Evolutionary conservation across 1,284 basidiomycete genomes (phyloP).

Genomic region (Ceratorhiza oryzae-sativae): DNA sequence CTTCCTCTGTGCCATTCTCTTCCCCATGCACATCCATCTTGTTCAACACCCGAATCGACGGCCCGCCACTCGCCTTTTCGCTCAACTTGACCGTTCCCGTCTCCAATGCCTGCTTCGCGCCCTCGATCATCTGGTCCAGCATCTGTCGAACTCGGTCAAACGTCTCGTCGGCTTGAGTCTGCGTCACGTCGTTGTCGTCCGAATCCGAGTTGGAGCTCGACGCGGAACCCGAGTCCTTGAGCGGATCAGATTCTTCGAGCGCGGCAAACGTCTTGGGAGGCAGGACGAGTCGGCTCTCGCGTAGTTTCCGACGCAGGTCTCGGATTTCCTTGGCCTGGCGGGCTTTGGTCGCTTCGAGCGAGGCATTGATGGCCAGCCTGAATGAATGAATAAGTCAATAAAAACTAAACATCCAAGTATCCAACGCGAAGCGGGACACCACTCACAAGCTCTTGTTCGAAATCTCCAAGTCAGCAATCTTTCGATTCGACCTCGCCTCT

Average conservation of each 20-base stretch:
- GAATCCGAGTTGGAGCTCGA: constrained; percentile 35
- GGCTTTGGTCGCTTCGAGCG: constrained; percentile 74
- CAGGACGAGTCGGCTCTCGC: constrained; percentile 76
- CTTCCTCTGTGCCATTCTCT: not conserved
- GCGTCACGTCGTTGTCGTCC: constrained; percentile 30
- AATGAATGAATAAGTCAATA: no score
- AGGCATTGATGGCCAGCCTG: constrained; percentile 70
- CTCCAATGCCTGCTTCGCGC: constrained; percentile 17
- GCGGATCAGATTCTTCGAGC: constrained; percentile 47
- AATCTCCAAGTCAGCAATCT: constrained; percentile 86
- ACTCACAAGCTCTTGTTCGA: constrained; percentile 70
- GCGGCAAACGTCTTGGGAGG: constrained; percentile 68
- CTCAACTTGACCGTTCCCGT: not conserved
- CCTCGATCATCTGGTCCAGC: constrained; percentile 1
- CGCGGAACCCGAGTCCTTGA: not conserved
- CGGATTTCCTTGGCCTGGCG: constrained; percentile 81
- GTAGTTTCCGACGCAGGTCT: constrained; percentile 73
- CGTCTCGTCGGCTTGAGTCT: constrained; percentile 36
- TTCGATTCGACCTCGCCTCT: constrained; percentile 30
- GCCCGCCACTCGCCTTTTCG: not conserved
- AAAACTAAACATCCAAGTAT: not conserved
- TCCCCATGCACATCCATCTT: constrained; percentile 1
- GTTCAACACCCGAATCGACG: constrained; percentile 25
- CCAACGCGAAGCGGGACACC: not conserved
- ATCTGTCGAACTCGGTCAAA: constrained; percentile 15